These are phyloP conservation scores for Linum trigynum DNA, from an alignment of 345 rosid genomes.

Conservation along the genomic window DNA sequence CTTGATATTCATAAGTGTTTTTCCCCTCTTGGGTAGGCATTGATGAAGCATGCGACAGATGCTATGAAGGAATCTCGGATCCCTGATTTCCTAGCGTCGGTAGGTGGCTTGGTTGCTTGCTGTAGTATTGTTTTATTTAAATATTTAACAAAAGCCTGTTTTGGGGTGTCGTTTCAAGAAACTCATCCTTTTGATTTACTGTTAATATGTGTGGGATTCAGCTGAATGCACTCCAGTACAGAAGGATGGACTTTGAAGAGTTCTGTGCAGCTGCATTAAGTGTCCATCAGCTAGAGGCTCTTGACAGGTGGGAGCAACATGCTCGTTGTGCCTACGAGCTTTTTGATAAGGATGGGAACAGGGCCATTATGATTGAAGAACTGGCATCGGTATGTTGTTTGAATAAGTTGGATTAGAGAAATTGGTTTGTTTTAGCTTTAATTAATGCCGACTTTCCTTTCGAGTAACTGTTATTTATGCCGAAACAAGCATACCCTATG, in stretches of 20 bases:
- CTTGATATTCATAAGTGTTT: not conserved
- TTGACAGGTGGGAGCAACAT: conserved; percentile 73
- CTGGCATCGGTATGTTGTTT: conserved; percentile 47
- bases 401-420: no score
- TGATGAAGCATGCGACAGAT: conserved; percentile 79
- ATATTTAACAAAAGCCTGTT: not conserved
- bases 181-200: not conserved
- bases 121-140: not conserved
- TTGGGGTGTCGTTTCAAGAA: not conserved
- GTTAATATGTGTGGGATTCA: conserved; percentile 8
- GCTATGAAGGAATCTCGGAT: conserved; percentile 88
- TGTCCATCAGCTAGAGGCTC: conserved; percentile 76
- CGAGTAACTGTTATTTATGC: not conserved
- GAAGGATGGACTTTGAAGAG: conserved; percentile 70
- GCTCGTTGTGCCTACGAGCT: conserved; percentile 62
- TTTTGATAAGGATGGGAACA: conserved; percentile 85
- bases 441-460: not conserved
- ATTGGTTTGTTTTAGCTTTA: no score
- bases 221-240: conserved; percentile 71
- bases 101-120: conserved; percentile 21
- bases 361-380: conserved; percentile 62
- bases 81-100: conserved; percentile 79
- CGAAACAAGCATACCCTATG: no score
- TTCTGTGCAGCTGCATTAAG: conserved; percentile 92
- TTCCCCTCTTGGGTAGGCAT: conserved; percentile 37